phyloP scores from a whole-genome alignment of 441 rosid species.

The Euphorbia corollata region DNA sequence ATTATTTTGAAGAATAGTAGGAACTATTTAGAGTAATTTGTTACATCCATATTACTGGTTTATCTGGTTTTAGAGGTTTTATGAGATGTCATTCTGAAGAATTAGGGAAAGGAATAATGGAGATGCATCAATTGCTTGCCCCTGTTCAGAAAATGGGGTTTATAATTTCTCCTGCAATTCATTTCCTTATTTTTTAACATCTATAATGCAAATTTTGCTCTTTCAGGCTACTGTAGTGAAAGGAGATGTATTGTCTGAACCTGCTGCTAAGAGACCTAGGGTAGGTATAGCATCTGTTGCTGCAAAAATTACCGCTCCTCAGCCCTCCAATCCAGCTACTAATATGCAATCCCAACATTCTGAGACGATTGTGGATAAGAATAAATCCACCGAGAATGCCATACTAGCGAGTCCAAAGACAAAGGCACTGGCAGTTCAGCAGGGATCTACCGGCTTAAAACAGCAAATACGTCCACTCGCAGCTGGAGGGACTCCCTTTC shows the following conservation, averaged over 20 bases:
- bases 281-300: conserved; percentile 36
- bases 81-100: neutral
- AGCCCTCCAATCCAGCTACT: conserved; percentile 39
- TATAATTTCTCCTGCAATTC: neutral
- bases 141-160: neutral
- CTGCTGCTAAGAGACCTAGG: conserved; percentile 56
- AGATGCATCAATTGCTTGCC: conserved; percentile 1
- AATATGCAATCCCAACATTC: conserved; percentile 26
- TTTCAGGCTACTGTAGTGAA: conserved; percentile 69
- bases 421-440: conserved; percentile 27
- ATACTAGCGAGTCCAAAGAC: conserved; percentile 32
- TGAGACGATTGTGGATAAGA: conserved; percentile 37
- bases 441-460: conserved; percentile 40
- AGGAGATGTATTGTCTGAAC: conserved; percentile 54
- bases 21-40: too few species aligned
- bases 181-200: conserved; percentile 12
- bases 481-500: conserved; percentile 32
- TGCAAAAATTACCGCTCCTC: conserved; percentile 28
- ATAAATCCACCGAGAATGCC: conserved; percentile 36
- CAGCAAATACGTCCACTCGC: conserved; percentile 33
- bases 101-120: conserved; percentile 3
- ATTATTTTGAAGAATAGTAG: conserved; percentile 9
- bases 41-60: neutral
- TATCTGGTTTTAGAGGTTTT: neutral
- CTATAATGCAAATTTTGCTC: conserved; percentile 19